These are phyloP conservation scores for Penicillium desertorum DNA, from an alignment of 495 filamentous ascomycete genomes.

Conservation along the genomic window DNA sequence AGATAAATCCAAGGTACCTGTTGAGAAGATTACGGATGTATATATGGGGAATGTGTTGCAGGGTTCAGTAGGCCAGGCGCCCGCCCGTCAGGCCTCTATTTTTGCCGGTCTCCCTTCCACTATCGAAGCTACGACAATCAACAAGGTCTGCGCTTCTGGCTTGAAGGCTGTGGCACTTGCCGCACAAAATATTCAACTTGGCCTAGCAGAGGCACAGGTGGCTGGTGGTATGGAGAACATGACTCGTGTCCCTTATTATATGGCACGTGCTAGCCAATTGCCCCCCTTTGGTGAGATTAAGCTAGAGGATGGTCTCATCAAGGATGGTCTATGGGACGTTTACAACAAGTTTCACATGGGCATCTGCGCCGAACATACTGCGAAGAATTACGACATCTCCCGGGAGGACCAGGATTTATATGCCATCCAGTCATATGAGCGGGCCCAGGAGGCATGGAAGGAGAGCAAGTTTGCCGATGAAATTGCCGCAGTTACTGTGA, in stretches of 20 bases:
- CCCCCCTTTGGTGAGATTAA: constrained; percentile 83
- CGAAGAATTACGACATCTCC: constrained; percentile 78
- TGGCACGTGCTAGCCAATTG: constrained; percentile 70
- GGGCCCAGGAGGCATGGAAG: constrained; percentile 89
- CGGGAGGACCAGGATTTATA: constrained; percentile 87
- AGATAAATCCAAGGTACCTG: constrained; percentile 74
- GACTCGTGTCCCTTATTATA: constrained; percentile 89
- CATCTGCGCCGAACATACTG: constrained; percentile 93
- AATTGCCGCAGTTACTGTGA: constrained; percentile 81
- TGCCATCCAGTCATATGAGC: constrained; percentile 81
- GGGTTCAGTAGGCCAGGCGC: constrained; percentile 79
- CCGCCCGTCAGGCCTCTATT: constrained; percentile 85
- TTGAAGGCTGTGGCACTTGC: constrained; percentile 88
- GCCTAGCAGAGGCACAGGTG: constrained; percentile 78
- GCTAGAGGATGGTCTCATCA: constrained; percentile 88
- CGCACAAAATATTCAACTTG: constrained; percentile 91
- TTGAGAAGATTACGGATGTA: constrained; percentile 76
- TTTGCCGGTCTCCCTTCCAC: constrained; percentile 77
- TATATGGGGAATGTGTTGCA: constrained; percentile 98
- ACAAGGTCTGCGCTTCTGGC: constrained; percentile 96
- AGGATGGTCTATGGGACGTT: constrained; percentile 94
- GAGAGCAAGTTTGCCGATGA: constrained; percentile 77
- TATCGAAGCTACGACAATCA: constrained; percentile 86
- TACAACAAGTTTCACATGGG: constrained; percentile 98
- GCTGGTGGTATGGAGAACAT: constrained; percentile 99